Base-by-base conservation (phyloP, 257 asterid genomes). In the Paraleonurus japonicus region DNA sequence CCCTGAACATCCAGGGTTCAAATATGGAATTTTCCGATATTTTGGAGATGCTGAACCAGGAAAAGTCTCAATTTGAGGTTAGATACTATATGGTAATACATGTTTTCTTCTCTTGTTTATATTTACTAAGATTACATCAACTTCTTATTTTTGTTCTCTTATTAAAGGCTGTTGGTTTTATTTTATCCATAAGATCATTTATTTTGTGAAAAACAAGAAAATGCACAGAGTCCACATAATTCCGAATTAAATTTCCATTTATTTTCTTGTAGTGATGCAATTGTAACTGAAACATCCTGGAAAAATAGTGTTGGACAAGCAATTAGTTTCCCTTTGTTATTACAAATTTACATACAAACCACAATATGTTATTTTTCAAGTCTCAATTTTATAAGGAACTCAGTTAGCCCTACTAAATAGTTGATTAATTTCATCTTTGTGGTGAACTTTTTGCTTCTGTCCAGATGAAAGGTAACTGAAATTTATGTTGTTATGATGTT, bases 31-130 rank as follows among this genome's bases (percentile, higher is more conserved):
- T 88, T 54, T 83, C 90, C 13, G 89, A 87, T 75, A 80, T 93
- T 65, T 85, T 86, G 76, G 88, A 85, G 76, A 89, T 89, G 85
- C 82, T 93, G 85, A 82, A 76, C 82, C 83, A 71, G 77, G 98
- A 93, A 75, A 93, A 79, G 77, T 68, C 78, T 71, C 92, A 82
- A 43, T 93, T 93, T 76, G 98, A 90, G 98, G 98, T 89, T 66
- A 75, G 82, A 45, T 65, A 63, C 65, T 74, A 41, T 68, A 57
- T 74, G 54, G 75, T 61, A 23, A 15, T 55, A 17, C 37, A 15
- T 17, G 24, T 41, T 59, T 66, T 37, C 19, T 70, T 7, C 4
- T 20, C 4, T 13, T 62, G 33, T 22, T 47, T 73, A 53, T 32
- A 13, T 1, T n/a, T 20, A 48, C 13, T 20, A 27, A 27, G 48